Base-by-base conservation (phyloP, 805 yeast species). In the Teunomyces panamensis region DNA sequence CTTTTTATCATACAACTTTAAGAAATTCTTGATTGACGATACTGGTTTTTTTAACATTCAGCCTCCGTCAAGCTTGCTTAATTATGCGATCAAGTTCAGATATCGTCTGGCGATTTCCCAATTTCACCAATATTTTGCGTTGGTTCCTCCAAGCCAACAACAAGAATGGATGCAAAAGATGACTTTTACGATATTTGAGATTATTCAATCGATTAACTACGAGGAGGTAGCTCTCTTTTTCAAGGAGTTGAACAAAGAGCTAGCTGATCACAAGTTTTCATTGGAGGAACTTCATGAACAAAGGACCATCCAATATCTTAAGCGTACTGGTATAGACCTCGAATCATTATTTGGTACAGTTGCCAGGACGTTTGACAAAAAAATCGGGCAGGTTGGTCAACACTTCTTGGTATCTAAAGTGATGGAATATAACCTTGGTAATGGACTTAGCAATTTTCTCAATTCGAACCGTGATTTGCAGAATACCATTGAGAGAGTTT, bases 81-180 rank as follows among this genome's bases (percentile, higher is more conserved):
- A 42, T 11, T n/a, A n/a, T 32, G 28, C 46, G 2, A 9, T 46
- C 4, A 43, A 30, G 11, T 43, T 43, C 26, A 29, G 51, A 17
- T 35, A 42, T 20, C 43, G 32, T 20, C 27, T 47, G 39, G 35
- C 43, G 2, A 36, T 33, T 11, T 10, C 45, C 3, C 60, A 58
- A 39, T 62, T 59, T 37, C 39, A 55, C n/a, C 64, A 57, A 37
- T 55, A 55, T 45, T 43, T 61, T 30, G 50, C 59, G 4, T 27
- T 45, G 6, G 34, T 56, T 14, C 32, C 51, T 9, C 49, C 39
- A 2, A 42, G 44, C 17, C 29, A 39, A 3, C 30, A 49, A 11
- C 42, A 39, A 17, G 32, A 45, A 30, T 58, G 59, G 58, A 36
- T 47, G 28, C 35, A 46, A 3, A 34, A 35, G 10, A 44, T 55